Evolutionary conservation across 139 green algal species (phyloP).

Genomic region (Chlorella sp.): DNA sequence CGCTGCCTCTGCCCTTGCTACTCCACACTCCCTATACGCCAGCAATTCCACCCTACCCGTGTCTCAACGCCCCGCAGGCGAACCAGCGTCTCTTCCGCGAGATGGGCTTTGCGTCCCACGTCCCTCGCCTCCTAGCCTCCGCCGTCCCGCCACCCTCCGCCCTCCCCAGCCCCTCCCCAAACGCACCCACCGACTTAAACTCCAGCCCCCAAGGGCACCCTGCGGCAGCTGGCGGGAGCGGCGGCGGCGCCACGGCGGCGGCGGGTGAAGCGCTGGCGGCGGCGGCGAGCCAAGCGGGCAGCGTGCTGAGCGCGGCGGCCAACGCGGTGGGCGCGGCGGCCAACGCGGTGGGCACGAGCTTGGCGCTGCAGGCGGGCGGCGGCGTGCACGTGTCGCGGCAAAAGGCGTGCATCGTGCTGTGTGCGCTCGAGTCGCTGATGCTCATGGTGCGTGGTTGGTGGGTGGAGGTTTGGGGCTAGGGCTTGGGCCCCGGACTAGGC

Average conservation of each 20-base stretch:
- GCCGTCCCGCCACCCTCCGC: slow-evolving; percentile 1
- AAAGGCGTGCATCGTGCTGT: slow-evolving; percentile 58
- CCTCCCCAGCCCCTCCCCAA: neutral
- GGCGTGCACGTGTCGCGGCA: slow-evolving; percentile 32
- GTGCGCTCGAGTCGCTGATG: slow-evolving; percentile 47
- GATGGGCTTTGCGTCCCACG: slow-evolving; percentile 37
- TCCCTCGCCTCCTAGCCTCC: slow-evolving; percentile 37
- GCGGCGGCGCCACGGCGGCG: too few species aligned
- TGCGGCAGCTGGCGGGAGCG: too few species aligned
- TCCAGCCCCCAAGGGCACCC: too few species aligned
- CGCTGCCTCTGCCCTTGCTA: too few species aligned
- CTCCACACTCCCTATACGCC: too few species aligned
- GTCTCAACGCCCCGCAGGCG: slow-evolving; percentile 21
- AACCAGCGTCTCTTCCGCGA: slow-evolving; percentile 84
- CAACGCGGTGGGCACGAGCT: slow-evolving; percentile 9
- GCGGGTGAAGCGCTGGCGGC: neutral
- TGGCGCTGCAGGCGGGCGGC: slow-evolving; percentile 8
- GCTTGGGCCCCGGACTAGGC: too few species aligned
- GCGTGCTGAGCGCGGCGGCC: slow-evolving; percentile 1
- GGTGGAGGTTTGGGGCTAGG: neutral
- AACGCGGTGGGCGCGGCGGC: slow-evolving; percentile 12
- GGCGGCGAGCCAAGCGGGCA: neutral
- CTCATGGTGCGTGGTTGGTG: slow-evolving; percentile 48
- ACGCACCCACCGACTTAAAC: too few species aligned
- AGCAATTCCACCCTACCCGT: too few species aligned